Evolutionary conservation across 768 basidiomycete genomes (phyloP).

Genomic region (Tricholoma furcatifolium): DNA sequence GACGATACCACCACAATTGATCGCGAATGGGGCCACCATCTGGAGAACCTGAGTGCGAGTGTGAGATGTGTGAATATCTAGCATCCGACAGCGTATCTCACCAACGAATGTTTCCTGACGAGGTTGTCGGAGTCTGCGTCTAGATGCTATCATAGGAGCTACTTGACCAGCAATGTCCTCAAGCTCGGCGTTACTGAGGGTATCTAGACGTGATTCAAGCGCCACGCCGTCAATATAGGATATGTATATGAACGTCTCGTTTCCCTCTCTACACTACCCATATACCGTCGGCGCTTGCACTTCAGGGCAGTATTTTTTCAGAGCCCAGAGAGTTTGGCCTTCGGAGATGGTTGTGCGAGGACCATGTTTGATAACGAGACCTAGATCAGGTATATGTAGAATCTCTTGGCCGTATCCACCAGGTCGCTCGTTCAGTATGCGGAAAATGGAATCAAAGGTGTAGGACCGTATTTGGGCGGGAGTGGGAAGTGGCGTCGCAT

Average conservation of each 20-base stretch:
- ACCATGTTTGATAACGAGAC: neutral
- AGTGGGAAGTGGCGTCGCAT: neutral
- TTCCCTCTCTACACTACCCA: neutral
- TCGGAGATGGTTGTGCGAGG: neutral
- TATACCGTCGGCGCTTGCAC: neutral
- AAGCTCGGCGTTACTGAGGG: conserved; percentile 1
- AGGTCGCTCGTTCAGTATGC: neutral
- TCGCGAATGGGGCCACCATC: conserved; percentile 1
- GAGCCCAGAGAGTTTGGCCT: neutral
- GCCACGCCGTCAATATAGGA: neutral
- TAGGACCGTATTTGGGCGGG: neutral
- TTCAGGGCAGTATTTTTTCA: neutral
- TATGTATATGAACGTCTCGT: neutral
- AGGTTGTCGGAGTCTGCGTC: conserved; percentile 1
- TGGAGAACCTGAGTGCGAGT: conserved; percentile 1
- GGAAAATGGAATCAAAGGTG: neutral
- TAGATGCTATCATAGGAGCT: conserved; percentile 6
- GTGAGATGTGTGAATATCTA: neutral
- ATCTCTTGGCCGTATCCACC: neutral
- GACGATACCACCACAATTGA: conserved; percentile 1
- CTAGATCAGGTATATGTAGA: neutral
- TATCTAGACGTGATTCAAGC: neutral
- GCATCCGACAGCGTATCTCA: neutral
- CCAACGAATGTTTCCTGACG: neutral
- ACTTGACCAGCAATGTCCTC: neutral